Evolutionary conservation across 2,329 filamentous ascomycete species (phyloP).

Genomic region (Aspergillus fumigatiaffinis): DNA sequence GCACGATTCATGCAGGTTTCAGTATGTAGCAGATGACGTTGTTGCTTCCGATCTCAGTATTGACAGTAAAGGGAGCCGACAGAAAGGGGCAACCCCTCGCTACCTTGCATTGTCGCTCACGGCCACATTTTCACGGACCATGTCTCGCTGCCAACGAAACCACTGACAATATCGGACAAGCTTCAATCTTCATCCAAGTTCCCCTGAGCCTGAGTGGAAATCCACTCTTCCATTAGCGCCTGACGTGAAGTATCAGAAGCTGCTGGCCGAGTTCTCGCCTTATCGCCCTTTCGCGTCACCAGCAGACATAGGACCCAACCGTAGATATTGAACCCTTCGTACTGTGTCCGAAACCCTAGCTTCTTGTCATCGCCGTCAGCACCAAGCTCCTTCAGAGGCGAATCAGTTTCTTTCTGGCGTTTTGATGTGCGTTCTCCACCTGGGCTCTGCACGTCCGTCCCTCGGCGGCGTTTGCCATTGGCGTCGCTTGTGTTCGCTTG

Average conservation of each 20-base stretch:
- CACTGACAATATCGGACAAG: not conserved
- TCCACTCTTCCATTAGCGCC: constrained; percentile 80
- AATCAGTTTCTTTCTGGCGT: constrained; percentile 33
- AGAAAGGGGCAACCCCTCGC: not conserved
- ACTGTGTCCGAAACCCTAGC: constrained; percentile 75
- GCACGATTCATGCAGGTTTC: not conserved
- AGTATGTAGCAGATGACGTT: not conserved
- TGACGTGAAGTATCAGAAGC: constrained; percentile 51
- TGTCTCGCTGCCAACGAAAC: not conserved
- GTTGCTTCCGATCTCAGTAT: not conserved
- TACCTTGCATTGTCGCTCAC: not conserved
- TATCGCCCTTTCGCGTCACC: constrained; percentile 65
- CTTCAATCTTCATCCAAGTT: constrained; percentile 37
- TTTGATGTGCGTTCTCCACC: constrained; percentile 13
- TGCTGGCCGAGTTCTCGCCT: constrained; percentile 31
- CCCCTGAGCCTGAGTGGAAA: constrained; percentile 64
- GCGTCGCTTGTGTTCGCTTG: constrained; percentile 30
- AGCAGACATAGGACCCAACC: constrained; percentile 88
- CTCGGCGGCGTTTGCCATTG: constrained; percentile 7
- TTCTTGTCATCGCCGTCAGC: constrained; percentile 74
- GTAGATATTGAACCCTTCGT: constrained; percentile 95
- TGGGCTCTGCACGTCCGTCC: constrained; percentile 13
- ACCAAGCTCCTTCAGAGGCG: constrained; percentile 39
- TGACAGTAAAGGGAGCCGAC: not conserved
- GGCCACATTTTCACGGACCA: not conserved